phyloP scores from a whole-genome alignment of 2,329 filamentous ascomycete genomes.

The Didymella glomerata region DNA sequence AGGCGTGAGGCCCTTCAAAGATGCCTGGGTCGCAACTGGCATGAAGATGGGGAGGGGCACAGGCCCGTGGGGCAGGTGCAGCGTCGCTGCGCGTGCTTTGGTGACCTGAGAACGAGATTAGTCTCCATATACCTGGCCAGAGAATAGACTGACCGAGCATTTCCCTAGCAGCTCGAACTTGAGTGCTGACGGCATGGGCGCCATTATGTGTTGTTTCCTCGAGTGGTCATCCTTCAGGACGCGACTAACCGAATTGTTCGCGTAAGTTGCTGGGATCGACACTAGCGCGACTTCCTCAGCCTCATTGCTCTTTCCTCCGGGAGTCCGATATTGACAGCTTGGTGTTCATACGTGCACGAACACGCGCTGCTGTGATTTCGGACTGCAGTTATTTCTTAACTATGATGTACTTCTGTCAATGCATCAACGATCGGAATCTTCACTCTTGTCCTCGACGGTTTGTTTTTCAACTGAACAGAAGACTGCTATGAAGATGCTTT shows the following conservation, averaged over 20 bases:
- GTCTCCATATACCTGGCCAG: neutral
- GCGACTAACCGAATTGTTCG: slow-evolving; percentile 20
- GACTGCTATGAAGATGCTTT: too few relatives aligned
- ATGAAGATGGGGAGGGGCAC: slow-evolving; percentile 95
- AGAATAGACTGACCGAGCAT: slow-evolving; percentile 42
- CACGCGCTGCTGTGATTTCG: neutral
- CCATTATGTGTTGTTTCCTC: slow-evolving; percentile 36
- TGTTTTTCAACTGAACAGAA: too few relatives aligned
- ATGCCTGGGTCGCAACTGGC: slow-evolving; percentile 97
- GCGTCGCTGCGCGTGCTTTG: slow-evolving; percentile 86
- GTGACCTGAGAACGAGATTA: slow-evolving; percentile 71
- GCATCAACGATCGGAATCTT: too few relatives aligned
- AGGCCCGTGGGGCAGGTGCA: slow-evolving; percentile 89
- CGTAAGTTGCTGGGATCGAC: neutral
- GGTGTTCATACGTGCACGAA: neutral
- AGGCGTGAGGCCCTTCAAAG: slow-evolving; percentile 91
- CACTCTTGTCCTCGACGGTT: too few relatives aligned
- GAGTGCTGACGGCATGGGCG: slow-evolving; percentile 50
- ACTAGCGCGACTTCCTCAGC: neutral
- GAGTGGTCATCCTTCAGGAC: neutral
- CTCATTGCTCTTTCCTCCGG: neutral
- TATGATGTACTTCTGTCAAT: too few relatives aligned
- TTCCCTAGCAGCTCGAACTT: slow-evolving; percentile 51
- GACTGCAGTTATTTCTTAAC: too few relatives aligned
- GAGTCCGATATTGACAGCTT: neutral